Conservation (phyloP, 176 grass and related monocot species). For the Bromus sterilis region DNA sequence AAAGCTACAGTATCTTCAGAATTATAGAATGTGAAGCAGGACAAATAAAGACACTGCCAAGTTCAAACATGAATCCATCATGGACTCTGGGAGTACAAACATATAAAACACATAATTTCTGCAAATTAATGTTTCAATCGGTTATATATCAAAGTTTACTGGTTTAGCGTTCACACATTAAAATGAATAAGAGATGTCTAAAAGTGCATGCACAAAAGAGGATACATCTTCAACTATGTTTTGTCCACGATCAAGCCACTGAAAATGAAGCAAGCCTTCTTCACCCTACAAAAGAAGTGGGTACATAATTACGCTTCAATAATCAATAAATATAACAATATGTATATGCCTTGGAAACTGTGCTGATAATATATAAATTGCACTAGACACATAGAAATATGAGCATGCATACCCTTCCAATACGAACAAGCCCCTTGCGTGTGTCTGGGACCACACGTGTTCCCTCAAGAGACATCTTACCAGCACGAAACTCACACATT, state of each 20-base stretch:
- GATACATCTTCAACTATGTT: constrained; percentile 90
- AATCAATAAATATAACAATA: neutral
- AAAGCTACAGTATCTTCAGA: neutral
- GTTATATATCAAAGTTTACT: neutral
- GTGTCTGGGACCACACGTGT: constrained; percentile 71
- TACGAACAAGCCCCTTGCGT: constrained; percentile 87
- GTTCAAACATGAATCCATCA: constrained; percentile 2
- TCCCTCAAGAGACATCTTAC: constrained; percentile 81
- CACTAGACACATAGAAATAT: neutral
- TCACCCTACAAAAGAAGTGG: constrained; percentile 65
- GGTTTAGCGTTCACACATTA: neutral
- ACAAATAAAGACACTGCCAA: constrained; percentile 1
- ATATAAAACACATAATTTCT: neutral
- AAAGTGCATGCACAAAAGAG: constrained; percentile 12
- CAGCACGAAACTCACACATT: constrained; percentile 93
- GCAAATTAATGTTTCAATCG: neutral
- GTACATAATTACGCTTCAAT: neutral
- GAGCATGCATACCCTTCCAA: constrained; percentile 67
- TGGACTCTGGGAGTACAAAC: neutral
- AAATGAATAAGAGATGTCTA: neutral
- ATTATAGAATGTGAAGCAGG: neutral
- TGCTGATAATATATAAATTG: constrained; percentile 4
- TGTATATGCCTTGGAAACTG: neutral
- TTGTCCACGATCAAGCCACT: constrained; percentile 87
- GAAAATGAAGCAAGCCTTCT: constrained; percentile 97